These are phyloP conservation scores for Moricandia arvensis DNA, from an alignment of 345 rosid species.

Conservation along the genomic window DNA sequence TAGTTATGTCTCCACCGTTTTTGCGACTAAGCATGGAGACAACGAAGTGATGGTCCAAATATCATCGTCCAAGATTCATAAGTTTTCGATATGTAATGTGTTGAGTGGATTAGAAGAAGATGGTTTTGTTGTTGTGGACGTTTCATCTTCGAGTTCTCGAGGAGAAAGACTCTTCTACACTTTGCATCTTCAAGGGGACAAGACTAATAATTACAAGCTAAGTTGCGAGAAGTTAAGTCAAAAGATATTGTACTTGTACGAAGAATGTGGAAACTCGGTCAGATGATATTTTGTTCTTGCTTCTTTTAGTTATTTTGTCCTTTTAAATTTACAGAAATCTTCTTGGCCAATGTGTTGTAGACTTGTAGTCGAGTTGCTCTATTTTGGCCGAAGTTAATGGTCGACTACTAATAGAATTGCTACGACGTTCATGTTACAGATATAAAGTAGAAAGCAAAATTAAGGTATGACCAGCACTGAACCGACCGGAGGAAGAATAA, in stretches of 20 bases:
- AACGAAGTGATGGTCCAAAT: slow-evolving; percentile 53
- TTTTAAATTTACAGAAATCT: too few species aligned
- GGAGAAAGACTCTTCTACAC: slow-evolving; percentile 52
- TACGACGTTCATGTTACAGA: too few species aligned
- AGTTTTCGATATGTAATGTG: slow-evolving; percentile 41
- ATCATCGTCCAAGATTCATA: slow-evolving; percentile 33
- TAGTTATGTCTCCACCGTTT: slow-evolving; percentile 32
- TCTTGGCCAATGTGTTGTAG: too few species aligned
- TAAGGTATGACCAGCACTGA: too few species aligned
- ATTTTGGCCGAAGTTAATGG: not conserved
- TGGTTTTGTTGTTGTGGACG: slow-evolving; percentile 46
- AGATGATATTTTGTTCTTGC: slow-evolving; percentile 16
- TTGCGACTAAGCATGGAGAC: slow-evolving; percentile 43
- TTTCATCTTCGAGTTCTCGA: slow-evolving; percentile 57
- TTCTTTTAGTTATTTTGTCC: not conserved
- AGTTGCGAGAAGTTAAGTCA: slow-evolving; percentile 40
- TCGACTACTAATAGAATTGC: too few species aligned
- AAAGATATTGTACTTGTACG: slow-evolving; percentile 39
- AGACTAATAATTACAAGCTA: slow-evolving; percentile 20
- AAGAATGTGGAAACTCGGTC: slow-evolving; percentile 27
- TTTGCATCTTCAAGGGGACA: slow-evolving; percentile 50
- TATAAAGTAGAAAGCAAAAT: too few species aligned
- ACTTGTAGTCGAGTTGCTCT: not conserved
- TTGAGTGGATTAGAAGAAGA: slow-evolving; percentile 46
- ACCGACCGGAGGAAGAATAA: slow-evolving; percentile 70